Base-by-base conservation (phyloP, 1,139 yeast species). In the Lodderomyces beijingensis region DNA sequence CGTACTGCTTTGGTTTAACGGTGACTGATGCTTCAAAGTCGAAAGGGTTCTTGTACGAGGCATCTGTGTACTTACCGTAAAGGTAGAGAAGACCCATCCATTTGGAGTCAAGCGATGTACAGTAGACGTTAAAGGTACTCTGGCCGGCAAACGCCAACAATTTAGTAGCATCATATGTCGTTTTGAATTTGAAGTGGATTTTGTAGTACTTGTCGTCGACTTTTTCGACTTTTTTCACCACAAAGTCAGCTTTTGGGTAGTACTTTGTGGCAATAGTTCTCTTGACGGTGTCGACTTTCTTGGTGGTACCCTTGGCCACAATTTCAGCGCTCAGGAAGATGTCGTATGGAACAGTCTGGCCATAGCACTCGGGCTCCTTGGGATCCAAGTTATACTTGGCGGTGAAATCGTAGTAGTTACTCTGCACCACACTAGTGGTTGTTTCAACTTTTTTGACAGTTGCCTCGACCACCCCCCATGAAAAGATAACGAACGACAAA, bases 1-100 rank as follows among this genome's bases (percentile, higher is more conserved):
- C 43, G 38, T 47, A 42, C 20, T 40, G 24, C 18, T 41, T 32
- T 18, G 55, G 55, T 28, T 45, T 37, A 19, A 53, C 45, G 27
- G 46, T 38, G 18, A 53, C 47, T 17, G 48, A 40, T 16, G 51
- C 47, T 27, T 31, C 25, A n/a, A 27, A 18, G 16, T 32, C 30
- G 23, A 32, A 31, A 12, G 28, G 25, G 20, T 19, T 20, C 8
- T 21, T 20, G 12, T 31, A 31, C 4, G 8, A 11, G 25, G 6
- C 25, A 12, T 10, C 9, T 20, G 33, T 25, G 9, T 12, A 22
- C 6, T n/a, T 4, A 5, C 33, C 33, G 21, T 11, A 16, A 5
- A 25, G 6, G 15, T 21, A 14, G 9, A 31, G 8, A 7, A 20
- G n/a, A 9, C 11, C 11, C 9, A 24, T 17, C 16, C 10, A 16